Evolutionary conservation across 2,329 filamentous ascomycete species (phyloP), one percentile per base, ranked within the genome.

Genomic region (Monosporascus sp.): DNA sequence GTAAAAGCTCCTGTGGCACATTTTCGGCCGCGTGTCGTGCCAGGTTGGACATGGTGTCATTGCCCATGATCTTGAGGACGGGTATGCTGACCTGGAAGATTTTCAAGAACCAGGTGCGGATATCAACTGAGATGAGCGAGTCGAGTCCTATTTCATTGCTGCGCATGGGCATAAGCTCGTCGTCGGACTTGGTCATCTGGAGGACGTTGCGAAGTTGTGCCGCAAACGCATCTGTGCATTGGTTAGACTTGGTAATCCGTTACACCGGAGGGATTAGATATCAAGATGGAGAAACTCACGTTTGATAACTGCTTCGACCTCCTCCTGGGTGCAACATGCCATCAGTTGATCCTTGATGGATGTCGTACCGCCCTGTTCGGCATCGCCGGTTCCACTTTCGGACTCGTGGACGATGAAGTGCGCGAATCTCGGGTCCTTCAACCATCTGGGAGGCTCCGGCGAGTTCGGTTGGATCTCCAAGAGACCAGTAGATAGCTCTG

Each of bases 401-500:
- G 50, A 40, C 20, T 52, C 37, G 43, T 51, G 45, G 19, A 56
- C 52, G 34, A 61, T 51, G 40, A 59, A 59, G 16, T 24, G 36
- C 24, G 53, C 47, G 46, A 63, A 63, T 14, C 50, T 59, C 7
- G 59, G 59, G 36, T 63, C 48, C 1, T 48, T 51, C 26, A 37
- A 55, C 57, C 60, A 64, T 9, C 34, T 50, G 1, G 53, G 58
- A 1, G 24, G 45, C 19, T 56, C 47, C 22, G 24, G 7, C 11
- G 44, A 22, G 41, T 62, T 49, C 6, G n/a, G 3, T 4, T 55
- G 3, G 3, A 57, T 49, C 16, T 38, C 22, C 3, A 17, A 8
- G 2, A 50, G 31, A 0, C 59, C 59, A 1, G 56, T 62, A 1
- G 56, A 56, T 7, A 64, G 14, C 27, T 61, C 59, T 9, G 61